These are phyloP conservation scores for Carnegiea gigantea DNA, from an alignment of 179 eudicot species.

Conservation along the genomic window DNA sequence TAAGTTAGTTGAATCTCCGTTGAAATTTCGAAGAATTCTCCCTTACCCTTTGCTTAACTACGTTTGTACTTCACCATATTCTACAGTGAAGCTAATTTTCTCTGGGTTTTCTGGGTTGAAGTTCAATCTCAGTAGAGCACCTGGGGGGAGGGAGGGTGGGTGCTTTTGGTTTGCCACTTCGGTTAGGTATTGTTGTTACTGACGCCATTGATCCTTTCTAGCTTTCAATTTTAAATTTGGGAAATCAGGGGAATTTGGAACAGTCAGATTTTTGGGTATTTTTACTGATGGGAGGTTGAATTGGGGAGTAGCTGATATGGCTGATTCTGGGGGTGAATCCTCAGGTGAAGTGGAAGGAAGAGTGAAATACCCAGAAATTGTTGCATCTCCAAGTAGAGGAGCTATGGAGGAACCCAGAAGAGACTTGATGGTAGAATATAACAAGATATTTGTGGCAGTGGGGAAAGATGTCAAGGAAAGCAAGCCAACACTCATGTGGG, in stretches of 20 bases:
- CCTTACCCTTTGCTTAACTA: not conserved
- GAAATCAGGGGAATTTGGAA: not conserved
- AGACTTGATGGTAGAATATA: constrained; percentile 30
- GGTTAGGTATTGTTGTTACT: not conserved
- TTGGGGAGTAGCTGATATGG: constrained; percentile 14
- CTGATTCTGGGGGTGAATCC: not conserved
- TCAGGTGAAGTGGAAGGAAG: constrained; percentile 13
- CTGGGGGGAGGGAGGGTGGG: not conserved
- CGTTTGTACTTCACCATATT: not conserved
- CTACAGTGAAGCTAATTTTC: not conserved
- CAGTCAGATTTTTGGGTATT: constrained; percentile 1
- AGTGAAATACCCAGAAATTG: constrained; percentile 21
- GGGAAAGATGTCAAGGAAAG: constrained; percentile 60
- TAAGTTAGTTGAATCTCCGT: constrained; percentile 27
- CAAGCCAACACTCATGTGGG: constrained; percentile 62
- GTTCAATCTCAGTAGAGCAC: not conserved
- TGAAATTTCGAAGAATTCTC: constrained; percentile 18
- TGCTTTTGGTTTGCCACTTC: not conserved
- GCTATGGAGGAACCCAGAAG: constrained; percentile 13
- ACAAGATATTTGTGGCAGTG: constrained; percentile 70
- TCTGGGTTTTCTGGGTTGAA: not conserved
- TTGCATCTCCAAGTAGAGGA: constrained; percentile 21
- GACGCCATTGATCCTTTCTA: too few species aligned
- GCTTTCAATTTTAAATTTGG: not conserved
- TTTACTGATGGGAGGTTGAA: not conserved